Evolutionary conservation across 139 green algal genomes (phyloP).

Genomic region (Asterochloris sp.): DNA sequence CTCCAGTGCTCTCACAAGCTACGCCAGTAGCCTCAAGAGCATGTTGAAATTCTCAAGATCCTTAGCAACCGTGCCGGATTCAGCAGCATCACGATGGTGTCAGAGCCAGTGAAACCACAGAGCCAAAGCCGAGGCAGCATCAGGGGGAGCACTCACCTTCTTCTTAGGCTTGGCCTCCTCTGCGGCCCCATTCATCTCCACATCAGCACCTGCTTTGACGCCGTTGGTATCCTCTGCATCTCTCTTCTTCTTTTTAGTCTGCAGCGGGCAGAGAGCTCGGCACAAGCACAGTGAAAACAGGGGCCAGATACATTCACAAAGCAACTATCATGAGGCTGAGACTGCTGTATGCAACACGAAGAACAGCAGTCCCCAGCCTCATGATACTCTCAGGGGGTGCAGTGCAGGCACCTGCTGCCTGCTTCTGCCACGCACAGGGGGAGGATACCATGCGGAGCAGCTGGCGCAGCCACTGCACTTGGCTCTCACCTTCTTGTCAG

Average conservation of each 20-base stretch:
- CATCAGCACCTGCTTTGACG: too few species aligned
- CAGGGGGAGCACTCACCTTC: neutral
- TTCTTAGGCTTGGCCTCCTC: conserved; percentile 1
- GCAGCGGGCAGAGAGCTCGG: neutral
- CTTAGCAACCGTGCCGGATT: too few species aligned
- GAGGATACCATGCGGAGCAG: neutral
- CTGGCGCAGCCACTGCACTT: neutral
- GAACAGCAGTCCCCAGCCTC: neutral
- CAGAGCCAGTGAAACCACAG: too few species aligned
- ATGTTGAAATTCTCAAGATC: too few species aligned
- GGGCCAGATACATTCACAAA: neutral
- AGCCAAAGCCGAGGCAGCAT: too few species aligned
- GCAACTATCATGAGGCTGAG: neutral
- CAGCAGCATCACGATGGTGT: too few species aligned
- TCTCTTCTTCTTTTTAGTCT: conserved; percentile 9
- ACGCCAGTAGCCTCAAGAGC: too few species aligned
- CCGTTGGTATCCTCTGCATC: neutral
- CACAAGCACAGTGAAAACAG: neutral
- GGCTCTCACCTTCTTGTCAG: conserved; percentile 33
- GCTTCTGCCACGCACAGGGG: neutral
- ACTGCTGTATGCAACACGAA: neutral
- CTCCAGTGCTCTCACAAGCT: too few species aligned
- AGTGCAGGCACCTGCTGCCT: neutral
- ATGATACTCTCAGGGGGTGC: neutral
- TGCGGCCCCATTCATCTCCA: conserved; percentile 2